Evolutionary conservation across 495 filamentous ascomycete genomes (phyloP).

Genomic region (Trichoderma orchidacearum): DNA sequence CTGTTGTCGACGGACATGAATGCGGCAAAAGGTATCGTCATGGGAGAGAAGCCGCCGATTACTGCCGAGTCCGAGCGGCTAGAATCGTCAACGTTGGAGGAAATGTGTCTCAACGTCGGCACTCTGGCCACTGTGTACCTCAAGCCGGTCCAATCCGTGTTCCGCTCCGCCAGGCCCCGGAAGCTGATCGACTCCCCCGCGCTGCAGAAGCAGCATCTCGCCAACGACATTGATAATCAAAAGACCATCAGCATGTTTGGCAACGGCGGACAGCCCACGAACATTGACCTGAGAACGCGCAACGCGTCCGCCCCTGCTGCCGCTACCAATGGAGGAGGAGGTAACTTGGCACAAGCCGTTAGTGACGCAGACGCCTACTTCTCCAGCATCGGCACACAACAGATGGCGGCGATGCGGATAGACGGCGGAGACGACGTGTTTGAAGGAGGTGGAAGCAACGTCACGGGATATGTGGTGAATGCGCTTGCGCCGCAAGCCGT

Average conservation of each 20-base stretch:
- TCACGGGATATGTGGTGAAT: slow-evolving; percentile 50
- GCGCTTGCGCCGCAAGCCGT: slow-evolving; percentile 49
- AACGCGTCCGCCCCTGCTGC: slow-evolving; percentile 10
- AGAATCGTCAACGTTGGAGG: slow-evolving; percentile 82
- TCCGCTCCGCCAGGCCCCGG: slow-evolving; percentile 72
- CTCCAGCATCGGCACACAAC: slow-evolving; percentile 51
- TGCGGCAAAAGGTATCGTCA: slow-evolving; percentile 75
- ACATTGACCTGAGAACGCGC: slow-evolving; percentile 14
- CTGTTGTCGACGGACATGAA: slow-evolving; percentile 88
- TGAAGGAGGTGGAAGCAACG: slow-evolving; percentile 23
- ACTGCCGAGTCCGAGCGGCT: slow-evolving; percentile 93
- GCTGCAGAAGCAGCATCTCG: slow-evolving; percentile 53
- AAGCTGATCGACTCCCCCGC: slow-evolving; percentile 69
- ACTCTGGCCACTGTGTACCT: slow-evolving; percentile 95
- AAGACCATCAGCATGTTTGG: slow-evolving; percentile 38
- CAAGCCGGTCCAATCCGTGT: slow-evolving; percentile 96
- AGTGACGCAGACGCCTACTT: slow-evolving; percentile 82
- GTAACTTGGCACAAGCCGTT: slow-evolving; percentile 52
- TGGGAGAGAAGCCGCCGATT: slow-evolving; percentile 95
- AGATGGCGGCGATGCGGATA: slow-evolving; percentile 57
- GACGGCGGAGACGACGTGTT: slow-evolving; percentile 33
- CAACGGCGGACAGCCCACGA: slow-evolving; percentile 33
- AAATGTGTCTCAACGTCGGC: slow-evolving; percentile 93
- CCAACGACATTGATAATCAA: slow-evolving; percentile 27
- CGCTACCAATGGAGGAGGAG: slow-evolving; percentile 11